Evolutionary conservation across 352 stramenopile genomes (phyloP).

Genomic region (Labyrinthula sp.): DNA sequence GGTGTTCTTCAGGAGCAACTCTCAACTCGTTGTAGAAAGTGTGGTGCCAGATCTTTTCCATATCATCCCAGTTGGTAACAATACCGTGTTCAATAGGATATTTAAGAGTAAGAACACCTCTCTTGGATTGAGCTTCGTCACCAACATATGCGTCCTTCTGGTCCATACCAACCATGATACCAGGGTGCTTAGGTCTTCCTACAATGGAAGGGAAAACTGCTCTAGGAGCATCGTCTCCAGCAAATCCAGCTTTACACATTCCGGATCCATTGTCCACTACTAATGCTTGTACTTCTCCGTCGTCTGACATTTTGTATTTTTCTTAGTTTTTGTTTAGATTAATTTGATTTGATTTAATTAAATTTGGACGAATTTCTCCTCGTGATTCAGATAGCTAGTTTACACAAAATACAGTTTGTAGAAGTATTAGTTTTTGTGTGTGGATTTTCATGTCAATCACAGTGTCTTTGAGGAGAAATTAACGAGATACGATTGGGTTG

Average conservation of each 20-base stretch:
- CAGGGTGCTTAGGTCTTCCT: constrained; percentile 41
- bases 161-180: constrained; percentile 64
- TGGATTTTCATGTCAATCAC: too few relatives aligned
- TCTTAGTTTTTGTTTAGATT: background rate
- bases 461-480: too few relatives aligned
- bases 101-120: constrained; percentile 50
- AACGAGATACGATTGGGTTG: too few relatives aligned
- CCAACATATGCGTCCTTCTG: constrained; percentile 76
- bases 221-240: constrained; percentile 57
- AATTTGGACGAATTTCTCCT: too few relatives aligned
- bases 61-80: constrained; percentile 71
- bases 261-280: constrained; percentile 24
- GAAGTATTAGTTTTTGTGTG: too few relatives aligned
- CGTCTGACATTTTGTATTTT: constrained; percentile 16
- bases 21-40: constrained; percentile 95
- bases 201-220: constrained; percentile 50
- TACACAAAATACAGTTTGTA: too few relatives aligned
- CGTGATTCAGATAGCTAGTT: too few relatives aligned
- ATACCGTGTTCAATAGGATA: constrained; percentile 67
- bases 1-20: constrained; percentile 79
- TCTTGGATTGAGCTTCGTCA: constrained; percentile 69
- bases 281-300: constrained; percentile 23
- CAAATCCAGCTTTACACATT: constrained; percentile 47
- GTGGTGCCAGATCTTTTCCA: constrained; percentile 99
- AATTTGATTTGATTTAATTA: too few relatives aligned